Conservation (phyloP, 192 early-diverging fungal species). For the Lobulomyces angularis region DNA sequence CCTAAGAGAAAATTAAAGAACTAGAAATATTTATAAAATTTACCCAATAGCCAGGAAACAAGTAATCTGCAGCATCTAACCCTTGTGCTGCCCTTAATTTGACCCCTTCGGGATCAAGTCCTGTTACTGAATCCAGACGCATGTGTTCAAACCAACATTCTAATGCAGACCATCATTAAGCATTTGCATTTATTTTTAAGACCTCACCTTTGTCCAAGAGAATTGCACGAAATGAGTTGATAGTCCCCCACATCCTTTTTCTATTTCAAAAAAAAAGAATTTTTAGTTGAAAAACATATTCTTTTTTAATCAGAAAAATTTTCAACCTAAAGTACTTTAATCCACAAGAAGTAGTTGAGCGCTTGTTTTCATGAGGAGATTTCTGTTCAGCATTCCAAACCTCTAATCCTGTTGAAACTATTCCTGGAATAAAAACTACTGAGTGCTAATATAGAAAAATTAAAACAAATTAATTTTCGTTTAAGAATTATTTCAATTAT, state of each 20-base stretch:
- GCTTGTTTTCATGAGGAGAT: conserved; percentile 7
- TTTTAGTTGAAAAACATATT: conserved; percentile 1
- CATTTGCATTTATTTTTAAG: no score
- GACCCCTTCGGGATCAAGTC: conserved; percentile 70
- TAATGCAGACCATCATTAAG: no score
- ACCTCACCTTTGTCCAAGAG: conserved; percentile 75
- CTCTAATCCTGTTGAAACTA: conserved; percentile 77
- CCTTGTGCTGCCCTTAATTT: conserved; percentile 75
- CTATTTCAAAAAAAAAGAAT: not conserved
- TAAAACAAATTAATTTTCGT: no score
- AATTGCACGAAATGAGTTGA: conserved; percentile 64
- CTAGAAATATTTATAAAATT: not conserved
- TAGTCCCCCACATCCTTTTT: conserved; percentile 37
- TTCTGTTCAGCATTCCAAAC: conserved; percentile 52
- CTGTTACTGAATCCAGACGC: conserved; percentile 65
- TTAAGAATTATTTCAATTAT: no score
- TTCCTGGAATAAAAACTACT: conserved; percentile 76
- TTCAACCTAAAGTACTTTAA: conserved; percentile 73
- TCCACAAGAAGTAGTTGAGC: conserved; percentile 50
- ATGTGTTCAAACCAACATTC: conserved; percentile 76
- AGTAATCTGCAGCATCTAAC: conserved; percentile 79
- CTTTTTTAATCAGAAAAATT: conserved; percentile 71
- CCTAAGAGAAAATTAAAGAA: conserved; percentile 54
- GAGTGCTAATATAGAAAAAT: no score
- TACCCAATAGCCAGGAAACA: conserved; percentile 58